Conservation (phyloP, 768 basidiomycete genomes). For the Mycena pura region DNA sequence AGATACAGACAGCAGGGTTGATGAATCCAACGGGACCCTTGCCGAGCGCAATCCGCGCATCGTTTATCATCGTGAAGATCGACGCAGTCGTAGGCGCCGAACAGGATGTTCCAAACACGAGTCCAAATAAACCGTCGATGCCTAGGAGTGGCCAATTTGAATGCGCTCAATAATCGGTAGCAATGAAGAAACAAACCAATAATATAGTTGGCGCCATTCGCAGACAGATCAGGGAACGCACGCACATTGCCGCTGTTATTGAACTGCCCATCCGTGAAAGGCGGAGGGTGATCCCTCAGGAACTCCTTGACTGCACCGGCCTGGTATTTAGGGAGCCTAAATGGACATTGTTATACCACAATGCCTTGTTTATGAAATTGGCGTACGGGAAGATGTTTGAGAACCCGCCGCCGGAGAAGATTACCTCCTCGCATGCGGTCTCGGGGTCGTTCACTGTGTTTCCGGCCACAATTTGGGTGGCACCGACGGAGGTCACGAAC, state of each 20-base stretch:
- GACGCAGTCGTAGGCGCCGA: slow-evolving; percentile 39
- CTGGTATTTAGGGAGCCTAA: slow-evolving; percentile 39
- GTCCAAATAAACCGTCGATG: background rate
- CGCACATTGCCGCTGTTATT: slow-evolving; percentile 39
- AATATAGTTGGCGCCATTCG: slow-evolving; percentile 51
- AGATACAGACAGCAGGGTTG: slow-evolving; percentile 42
- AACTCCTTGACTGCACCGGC: slow-evolving; percentile 41
- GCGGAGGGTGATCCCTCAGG: slow-evolving; percentile 39
- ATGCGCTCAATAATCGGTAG: too few relatives aligned
- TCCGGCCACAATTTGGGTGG: slow-evolving; percentile 53
- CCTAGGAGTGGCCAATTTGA: too few relatives aligned
- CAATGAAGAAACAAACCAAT: slow-evolving; percentile 38
- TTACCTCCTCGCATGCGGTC: slow-evolving; percentile 51
- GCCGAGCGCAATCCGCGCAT: slow-evolving; percentile 39
- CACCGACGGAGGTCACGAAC: slow-evolving; percentile 58
- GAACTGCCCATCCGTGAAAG: slow-evolving; percentile 28
- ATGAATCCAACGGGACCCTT: slow-evolving; percentile 44
- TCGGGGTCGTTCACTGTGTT: slow-evolving; percentile 52
- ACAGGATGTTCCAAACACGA: slow-evolving; percentile 41
- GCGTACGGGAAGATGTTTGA: slow-evolving; percentile 50
- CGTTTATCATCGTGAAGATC: slow-evolving; percentile 47
- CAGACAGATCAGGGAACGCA: slow-evolving; percentile 55
- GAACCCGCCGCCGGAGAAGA: slow-evolving; percentile 61
- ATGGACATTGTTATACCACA: too few relatives aligned
- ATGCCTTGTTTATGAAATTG: too few relatives aligned